Evolutionary conservation across 371 early-diverging fungal genomes (phyloP), one percentile per base, ranked within the genome.

Genomic region (Mucor indicus): DNA sequence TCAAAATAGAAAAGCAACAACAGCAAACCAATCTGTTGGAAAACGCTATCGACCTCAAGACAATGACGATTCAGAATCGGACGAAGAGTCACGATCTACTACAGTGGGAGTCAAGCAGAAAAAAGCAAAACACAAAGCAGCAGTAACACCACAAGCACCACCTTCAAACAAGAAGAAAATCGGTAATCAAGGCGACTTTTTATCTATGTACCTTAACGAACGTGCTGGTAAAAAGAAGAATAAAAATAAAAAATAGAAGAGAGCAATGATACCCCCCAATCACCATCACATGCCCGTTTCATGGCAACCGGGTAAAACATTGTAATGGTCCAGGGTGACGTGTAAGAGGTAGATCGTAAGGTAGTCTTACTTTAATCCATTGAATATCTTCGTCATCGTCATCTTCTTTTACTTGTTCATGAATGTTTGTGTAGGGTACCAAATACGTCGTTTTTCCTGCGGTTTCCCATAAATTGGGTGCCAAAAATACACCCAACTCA

Each of bases 201-300:
- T 81, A 36, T 77, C 77, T 4, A 70, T 69, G 69, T 77, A 76
- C 59, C 55, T 79, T 44, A 64, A 64, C 11, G 78, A 79, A 46
- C 55, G 81, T n/a, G 68, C 70, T 3, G 50, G 53, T 22, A 77
- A 69, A 42, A 77, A 74, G 67, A 76, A 74, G 13, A 79, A 75
- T 41, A 77, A 76, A 56, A 71, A 78, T 44, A 75, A 67, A 50
- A 57, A 60, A 29, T n/a, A 25, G 23, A 4, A 40, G 17, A 27
- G 1, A 5, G 4, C 5, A 12, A n/a, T n/a, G 24, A 27, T 27
- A 40, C 27, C 40, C 40, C 17, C 17, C 17, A 4, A 9, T 8
- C 5, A 4, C 36, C 16, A 29, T 29, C 6, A 6, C 30, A 6
- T 29, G 12, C 30, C 30, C 30, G 6, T 6, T 29, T 12, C 30